Evolutionary conservation across 2,329 filamentous ascomycete species (phyloP), one percentile per base, ranked within the genome.

Genomic region (Stachybotrys echinatus): DNA sequence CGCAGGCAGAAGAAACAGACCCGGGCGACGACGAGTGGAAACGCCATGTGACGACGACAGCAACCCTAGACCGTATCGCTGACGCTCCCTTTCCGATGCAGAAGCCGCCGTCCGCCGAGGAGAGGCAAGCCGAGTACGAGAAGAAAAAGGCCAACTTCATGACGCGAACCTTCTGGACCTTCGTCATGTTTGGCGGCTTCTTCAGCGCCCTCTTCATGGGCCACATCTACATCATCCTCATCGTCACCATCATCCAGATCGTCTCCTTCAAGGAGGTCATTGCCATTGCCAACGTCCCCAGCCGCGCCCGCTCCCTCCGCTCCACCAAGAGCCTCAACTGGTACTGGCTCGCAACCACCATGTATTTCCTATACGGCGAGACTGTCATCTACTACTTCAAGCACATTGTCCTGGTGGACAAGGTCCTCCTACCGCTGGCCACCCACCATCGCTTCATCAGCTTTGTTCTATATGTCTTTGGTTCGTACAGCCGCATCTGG

Each of bases 371-470:
- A 47, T 99, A 99, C 66, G 94, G 94, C 65, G 94, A 99, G 74
- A 96, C 90, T 62, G 92, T 99, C 64, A 96, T 99, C 64, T 99
- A 99, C 75, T 99, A 99, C 74, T 99, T 99, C 74, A 99, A 99
- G 79, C 94, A 99, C 67, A 92, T 99, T 58, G 85, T 99, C 42
- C 75, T 99, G 52, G 92, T 99, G 43, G 94, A 99, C 72, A 89
- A 88, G 69, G 88, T 97, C 43, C 77, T 99, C 54, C 76, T 96
- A 51, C 94, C 94, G 8, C 84, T 99, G 66, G 92, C 94, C 49
- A 97, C 92, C 17, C 94, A 99, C 74, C 94, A 99, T 69, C 83
- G 94, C 59, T 99, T 99, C 76, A 96, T 99, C 69, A 96, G 92
- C 76, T 97, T 99, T 65, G 88, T 95, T 71, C 88, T 99, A 59